Base-by-base conservation (phyloP, 2,329 filamentous ascomycete genomes). In the Fusarium nanum region DNA sequence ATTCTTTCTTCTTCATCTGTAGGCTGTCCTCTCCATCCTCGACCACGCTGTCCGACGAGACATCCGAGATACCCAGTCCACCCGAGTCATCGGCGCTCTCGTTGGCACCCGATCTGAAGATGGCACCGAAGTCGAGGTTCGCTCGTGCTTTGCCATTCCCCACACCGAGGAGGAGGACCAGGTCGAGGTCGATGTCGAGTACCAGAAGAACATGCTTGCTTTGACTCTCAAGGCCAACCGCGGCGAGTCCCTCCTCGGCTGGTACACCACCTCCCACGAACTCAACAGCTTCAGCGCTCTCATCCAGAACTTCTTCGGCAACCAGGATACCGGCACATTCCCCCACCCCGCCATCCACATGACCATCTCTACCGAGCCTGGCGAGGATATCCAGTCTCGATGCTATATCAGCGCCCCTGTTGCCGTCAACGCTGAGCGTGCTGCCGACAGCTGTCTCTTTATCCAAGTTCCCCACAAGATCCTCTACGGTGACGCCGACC, bases 141-240 rank as follows among this genome's bases (percentile, higher is more conserved):
- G 93, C 79, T 97, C 93, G 79, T 95, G 93, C 85, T 99, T 99
- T 81, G 96, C 96, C 74, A 97, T 99, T 78, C 94, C 95, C 73
- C 96, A 99, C 86, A 98, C 95, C 75, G 96, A 99, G 85, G 97
- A 95, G 75, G 92, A 94, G 80, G 96, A 99, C 83, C 96, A 99
- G 83, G 96, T 99, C 77, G 96, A 99, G 83, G 96, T 99, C 71
- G 96, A 99, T 81, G 97, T 99, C 88, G 96, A 99, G 83, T 99
- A 98, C 84, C 96, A 99, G 85, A 98, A 98, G 89, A 94, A 95
- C 82, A 99, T 99, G 96, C 91, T 98, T 62, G 92, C 93, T 64
- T 86, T 99, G 76, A 95, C 97, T 81, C 90, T 98, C 75, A 95
- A 95, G 84, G 95, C 94, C 61, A 92, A 94, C 81, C 96, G 96